phyloP scores from a whole-genome alignment of 176 grass and related monocot species.

The Avena eriantha region DNA sequence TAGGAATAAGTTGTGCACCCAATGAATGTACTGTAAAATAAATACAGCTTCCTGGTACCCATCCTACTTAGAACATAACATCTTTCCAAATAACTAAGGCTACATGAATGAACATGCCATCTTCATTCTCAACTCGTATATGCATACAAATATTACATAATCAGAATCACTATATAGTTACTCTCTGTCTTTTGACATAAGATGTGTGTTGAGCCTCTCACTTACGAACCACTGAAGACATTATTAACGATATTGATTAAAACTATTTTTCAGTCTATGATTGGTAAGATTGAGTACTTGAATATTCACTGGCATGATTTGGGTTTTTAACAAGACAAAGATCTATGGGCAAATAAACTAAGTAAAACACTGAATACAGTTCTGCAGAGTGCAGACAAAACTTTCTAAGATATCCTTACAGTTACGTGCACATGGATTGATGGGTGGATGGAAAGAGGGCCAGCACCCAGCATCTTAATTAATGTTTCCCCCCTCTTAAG shows the following conservation, averaged over 20 bases:
- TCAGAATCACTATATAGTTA: neutral
- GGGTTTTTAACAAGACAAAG: neutral
- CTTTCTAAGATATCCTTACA: neutral
- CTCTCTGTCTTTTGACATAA: neutral
- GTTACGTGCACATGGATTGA: neutral
- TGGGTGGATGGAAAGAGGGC: neutral
- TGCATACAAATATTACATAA: conserved; percentile 15
- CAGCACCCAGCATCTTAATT: neutral
- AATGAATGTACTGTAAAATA: neutral
- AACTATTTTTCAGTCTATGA: neutral
- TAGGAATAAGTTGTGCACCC: neutral
- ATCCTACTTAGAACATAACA: neutral
- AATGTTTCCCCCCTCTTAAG: conserved; percentile 10
- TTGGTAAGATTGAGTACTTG: neutral
- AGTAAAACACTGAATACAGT: conserved; percentile 12
- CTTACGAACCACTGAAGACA: neutral
- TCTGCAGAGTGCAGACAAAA: conserved; percentile 18
- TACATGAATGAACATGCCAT: neutral
- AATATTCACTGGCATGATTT: neutral
- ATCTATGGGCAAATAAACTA: conserved; percentile 23
- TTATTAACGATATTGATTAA: neutral
- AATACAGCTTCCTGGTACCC: neutral
- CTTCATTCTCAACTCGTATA: neutral
- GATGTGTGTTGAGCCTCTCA: neutral
- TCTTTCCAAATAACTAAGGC: conserved; percentile 14